Evolutionary conservation across 202 grass and related monocot genomes (phyloP), one percentile per base, ranked within the genome.

Genomic region (Setaria viridis): DNA sequence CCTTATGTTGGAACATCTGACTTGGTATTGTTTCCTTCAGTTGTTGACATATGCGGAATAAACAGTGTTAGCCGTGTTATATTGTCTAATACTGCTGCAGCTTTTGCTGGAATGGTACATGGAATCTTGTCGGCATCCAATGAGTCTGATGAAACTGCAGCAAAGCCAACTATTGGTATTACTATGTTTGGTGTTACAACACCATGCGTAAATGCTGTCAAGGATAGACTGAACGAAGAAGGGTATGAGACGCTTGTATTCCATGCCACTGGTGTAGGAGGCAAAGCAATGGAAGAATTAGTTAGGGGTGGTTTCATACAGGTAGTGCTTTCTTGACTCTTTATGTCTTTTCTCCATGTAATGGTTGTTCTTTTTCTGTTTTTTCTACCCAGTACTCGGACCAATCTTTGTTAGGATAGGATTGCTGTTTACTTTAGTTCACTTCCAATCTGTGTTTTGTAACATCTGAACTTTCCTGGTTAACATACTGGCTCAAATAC

Each of bases 141-240:
- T 81, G 90, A 82, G 67, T 82, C 93, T 56, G 81, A 76, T 92
- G 87, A 89, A 77, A 88, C 69, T 55, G 62, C 84, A 66, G 54
- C 62, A 58, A 93, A 86, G 75, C 80, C 78, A 43, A 95, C 95
- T 79, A 62, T 98, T 85, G 95, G 95, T 73, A 87, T 98, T 51
- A 95, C 93, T 12, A 98, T 95, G 95, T 95, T 98, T 89, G 95
- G 95, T 62, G 93, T 98, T 80, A 98, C 95, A 60, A 98, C 95
- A 59, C 86, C 88, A 62, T 98, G 95, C 65, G 93, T 93, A 80
- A 98, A 82, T 88, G 88, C 66, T 29, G 91, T 94, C 59, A 95
- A 90, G 82, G 84, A 98, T 75, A 94, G 86, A 64, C 67, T 98
- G 82, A 86, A 50, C 67, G 85, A 89, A 85, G 90, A 95, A 89